These are phyloP conservation scores for Stentor coeruleus DNA, from an alignment of 73 alveolate genomes.

Conservation along the genomic window DNA sequence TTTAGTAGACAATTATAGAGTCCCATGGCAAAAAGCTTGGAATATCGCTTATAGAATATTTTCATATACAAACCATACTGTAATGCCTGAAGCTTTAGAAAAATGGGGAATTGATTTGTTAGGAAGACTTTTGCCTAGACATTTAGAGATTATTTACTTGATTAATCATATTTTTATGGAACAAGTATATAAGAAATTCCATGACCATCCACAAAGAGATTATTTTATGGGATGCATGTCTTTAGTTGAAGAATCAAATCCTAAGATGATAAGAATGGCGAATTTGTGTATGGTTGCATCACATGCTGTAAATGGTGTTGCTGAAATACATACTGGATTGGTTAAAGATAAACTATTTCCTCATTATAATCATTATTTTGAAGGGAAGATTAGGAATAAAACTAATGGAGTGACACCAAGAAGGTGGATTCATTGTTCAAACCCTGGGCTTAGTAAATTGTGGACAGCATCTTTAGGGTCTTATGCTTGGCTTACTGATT, in stretches of 20 bases:
- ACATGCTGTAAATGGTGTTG: slow-evolving; percentile 86
- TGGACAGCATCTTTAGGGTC: slow-evolving; percentile 86
- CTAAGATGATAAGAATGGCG: slow-evolving; percentile 88
- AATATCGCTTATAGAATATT: slow-evolving; percentile 24
- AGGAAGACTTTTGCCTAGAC: slow-evolving; percentile 82
- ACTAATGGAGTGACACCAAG: slow-evolving; percentile 99
- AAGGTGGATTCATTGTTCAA: slow-evolving; percentile 98
- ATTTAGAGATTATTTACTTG: slow-evolving; percentile 65
- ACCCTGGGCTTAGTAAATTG: slow-evolving; percentile 85
- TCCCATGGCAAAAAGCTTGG: slow-evolving; percentile 18
- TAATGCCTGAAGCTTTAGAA: slow-evolving; percentile 82
- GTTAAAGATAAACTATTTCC: slow-evolving; percentile 43
- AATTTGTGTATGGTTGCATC: slow-evolving; percentile 68
- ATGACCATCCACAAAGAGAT: neutral
- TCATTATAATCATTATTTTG: slow-evolving; percentile 25
- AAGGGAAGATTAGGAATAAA: slow-evolving; percentile 63
- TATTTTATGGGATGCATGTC: neutral
- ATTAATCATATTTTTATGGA: slow-evolving; percentile 70
- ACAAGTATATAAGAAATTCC: slow-evolving; percentile 41
- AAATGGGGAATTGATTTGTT: slow-evolving; percentile 82
- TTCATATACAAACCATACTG: slow-evolving; percentile 83
- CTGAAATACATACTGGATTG: slow-evolving; percentile 81
- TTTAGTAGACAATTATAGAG: slow-evolving; percentile 27
- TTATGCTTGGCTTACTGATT: neutral
- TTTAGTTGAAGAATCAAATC: slow-evolving; percentile 60